phyloP scores from a whole-genome alignment of 1,139 yeast species.

The Zygosaccharomyces sapae region DNA sequence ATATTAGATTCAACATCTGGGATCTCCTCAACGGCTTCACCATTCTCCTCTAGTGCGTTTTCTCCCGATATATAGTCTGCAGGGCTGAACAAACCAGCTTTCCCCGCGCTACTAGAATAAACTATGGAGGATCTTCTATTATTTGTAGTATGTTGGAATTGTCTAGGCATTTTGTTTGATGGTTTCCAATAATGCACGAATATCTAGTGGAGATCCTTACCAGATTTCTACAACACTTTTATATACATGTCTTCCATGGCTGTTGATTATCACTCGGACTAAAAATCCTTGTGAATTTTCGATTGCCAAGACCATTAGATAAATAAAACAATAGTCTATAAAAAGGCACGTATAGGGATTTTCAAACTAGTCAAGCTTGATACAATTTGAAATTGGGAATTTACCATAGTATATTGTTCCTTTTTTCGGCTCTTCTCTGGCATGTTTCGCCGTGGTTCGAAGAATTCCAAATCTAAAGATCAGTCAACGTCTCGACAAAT shows the following conservation, averaged over 20 bases:
- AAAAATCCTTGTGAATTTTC: background rate
- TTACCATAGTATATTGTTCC: background rate
- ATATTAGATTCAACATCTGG: slow-evolving; percentile 10
- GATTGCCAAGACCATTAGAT: background rate
- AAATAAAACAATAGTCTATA: background rate
- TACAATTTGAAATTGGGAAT: background rate
- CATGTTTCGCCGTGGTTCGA: slow-evolving; percentile 4
- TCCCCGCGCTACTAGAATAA: slow-evolving; percentile 34
- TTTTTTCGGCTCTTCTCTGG: background rate
- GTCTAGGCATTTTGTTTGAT: slow-evolving; percentile 22
- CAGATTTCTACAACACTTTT: too few species aligned
- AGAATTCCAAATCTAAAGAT: slow-evolving; percentile 5
- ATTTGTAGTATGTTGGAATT: slow-evolving; percentile 30
- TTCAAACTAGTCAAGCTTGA: background rate
- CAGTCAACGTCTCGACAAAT: slow-evolving; percentile 14
- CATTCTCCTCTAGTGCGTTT: slow-evolving; percentile 16
- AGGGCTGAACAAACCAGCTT: slow-evolving; percentile 33
- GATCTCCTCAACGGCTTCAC: slow-evolving; percentile 14
- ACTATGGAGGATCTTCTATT: slow-evolving; percentile 34
- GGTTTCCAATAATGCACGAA: background rate
- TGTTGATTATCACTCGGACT: background rate
- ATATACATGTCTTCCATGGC: too few species aligned
- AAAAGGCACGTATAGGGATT: background rate
- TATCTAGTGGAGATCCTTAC: background rate
- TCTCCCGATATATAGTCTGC: slow-evolving; percentile 29